Evolutionary conservation across 75 land plant species (phyloP).

Genomic region (Larix kaempferi): DNA sequence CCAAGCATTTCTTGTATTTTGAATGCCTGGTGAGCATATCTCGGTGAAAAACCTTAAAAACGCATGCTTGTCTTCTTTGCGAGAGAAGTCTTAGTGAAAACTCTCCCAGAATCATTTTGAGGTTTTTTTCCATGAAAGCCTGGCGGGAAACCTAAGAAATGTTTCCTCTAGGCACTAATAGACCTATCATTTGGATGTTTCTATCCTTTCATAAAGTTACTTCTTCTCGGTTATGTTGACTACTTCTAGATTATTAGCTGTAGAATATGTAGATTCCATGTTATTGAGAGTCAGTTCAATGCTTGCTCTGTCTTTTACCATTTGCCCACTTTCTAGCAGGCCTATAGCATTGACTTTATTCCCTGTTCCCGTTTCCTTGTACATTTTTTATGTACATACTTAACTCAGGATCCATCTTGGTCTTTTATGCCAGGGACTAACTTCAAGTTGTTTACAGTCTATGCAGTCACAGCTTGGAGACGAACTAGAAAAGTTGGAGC

Average conservation of each 20-base stretch:
- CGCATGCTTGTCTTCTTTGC: not conserved
- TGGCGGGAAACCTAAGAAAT: too few relatives aligned
- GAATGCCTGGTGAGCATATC: not conserved
- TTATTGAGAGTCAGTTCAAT: not conserved
- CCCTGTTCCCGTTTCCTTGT: not conserved
- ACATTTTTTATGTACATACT: not conserved
- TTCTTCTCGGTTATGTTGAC: not conserved
- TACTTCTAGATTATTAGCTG: not conserved
- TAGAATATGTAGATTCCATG: not conserved
- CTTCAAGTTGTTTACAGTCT: not conserved
- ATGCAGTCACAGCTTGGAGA: constrained; percentile 23
- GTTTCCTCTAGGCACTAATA: too few relatives aligned
- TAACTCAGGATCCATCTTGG: not conserved
- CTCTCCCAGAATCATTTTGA: too few relatives aligned
- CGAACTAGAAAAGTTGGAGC: constrained; percentile 33
- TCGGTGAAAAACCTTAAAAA: not conserved
- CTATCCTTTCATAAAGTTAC: too few relatives aligned
- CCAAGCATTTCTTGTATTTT: not conserved
- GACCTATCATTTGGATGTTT: not conserved
- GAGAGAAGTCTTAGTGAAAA: too few relatives aligned
- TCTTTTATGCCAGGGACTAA: not conserved
- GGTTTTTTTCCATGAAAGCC: too few relatives aligned
- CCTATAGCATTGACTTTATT: not conserved
- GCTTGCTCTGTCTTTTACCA: not conserved
- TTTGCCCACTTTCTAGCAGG: not conserved